Conservation (phyloP, 768 basidiomycete species). For the Kwoniella sp. region DNA sequence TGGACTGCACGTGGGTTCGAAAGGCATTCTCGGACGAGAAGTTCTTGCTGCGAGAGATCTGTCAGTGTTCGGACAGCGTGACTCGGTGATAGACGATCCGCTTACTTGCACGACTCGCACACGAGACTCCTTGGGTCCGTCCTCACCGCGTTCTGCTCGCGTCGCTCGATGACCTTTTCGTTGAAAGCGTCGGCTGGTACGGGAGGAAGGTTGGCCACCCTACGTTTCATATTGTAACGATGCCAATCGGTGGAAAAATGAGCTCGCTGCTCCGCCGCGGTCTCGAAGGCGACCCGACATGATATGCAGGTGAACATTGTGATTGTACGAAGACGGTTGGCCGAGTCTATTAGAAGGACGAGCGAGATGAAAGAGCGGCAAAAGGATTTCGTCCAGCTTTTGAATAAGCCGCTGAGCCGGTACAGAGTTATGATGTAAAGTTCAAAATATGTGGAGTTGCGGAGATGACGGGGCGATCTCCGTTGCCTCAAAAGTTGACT, state of each 20-base stretch:
- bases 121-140: constrained; percentile 58
- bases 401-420: background rate
- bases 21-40: constrained; percentile 89
- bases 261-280: constrained; percentile 74
- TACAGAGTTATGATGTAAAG: too few species aligned
- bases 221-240: constrained; percentile 95
- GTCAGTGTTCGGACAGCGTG: background rate
- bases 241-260: constrained; percentile 95
- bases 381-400: too few species aligned
- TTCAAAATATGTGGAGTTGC: too few species aligned
- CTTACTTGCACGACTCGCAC: constrained; percentile 82
- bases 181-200: constrained; percentile 74
- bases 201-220: constrained; percentile 83
- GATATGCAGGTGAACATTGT: constrained; percentile 78
- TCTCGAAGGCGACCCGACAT: constrained; percentile 79
- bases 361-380: too few species aligned
- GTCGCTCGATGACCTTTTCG: constrained; percentile 77
- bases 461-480: too few species aligned
- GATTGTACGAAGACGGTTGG: too few species aligned
- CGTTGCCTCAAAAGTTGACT: too few species aligned
- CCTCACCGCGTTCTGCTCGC: constrained; percentile 67
- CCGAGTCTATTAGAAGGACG: too few species aligned
- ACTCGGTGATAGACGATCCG: constrained; percentile 14
- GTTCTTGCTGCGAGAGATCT: constrained; percentile 61
- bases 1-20: constrained; percentile 78